Evolutionary conservation across 306 rosid species (phyloP), one percentile per base, ranked within the genome.

Genomic region (Quercus suber): DNA sequence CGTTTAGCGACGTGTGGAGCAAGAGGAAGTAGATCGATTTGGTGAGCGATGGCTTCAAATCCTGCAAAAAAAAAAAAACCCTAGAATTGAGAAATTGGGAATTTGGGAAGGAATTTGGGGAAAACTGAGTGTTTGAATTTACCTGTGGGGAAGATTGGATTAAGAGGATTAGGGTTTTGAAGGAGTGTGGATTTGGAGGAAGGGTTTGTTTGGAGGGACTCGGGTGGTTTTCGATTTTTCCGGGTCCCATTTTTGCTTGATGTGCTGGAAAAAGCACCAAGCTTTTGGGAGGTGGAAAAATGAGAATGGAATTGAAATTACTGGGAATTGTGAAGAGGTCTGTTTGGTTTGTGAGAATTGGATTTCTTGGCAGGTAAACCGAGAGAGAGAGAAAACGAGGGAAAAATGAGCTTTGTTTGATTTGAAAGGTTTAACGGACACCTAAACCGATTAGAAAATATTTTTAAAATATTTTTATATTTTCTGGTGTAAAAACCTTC

Each of bases 151-250:
- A 41, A 41, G 45, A 37, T 69, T 58, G 69, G 80, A 84, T 55
- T 53, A 80, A 64, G 35, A 80, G 74, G 21, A 77, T 79, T 81
- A 84, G 82, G 82, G 80, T 53, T 81, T 19, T 21, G 74, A 81
- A 60, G n/a, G 73, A 27, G 30, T n/a, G 68, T 19, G 71, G n/a
- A 5, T 73, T 52, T 41, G 51, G 65, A 69, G 75, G 4, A 12
- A 15, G 41, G 55, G 63, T 20, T 74, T 31, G 19, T 14, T 53
- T 7, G 23, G 55, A 7, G 12, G 65, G 60, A 23, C 2, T 5
- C 56, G 53, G 17, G 7, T 5, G 65, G 35, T 41, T 73, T 28
- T 28, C 58, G 68, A 35, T 14, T 18, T 60, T 71, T 57, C 17
- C 73, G 13, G 25, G 37, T 76, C 55, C 77, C 84, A 80, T 79